Base-by-base conservation (phyloP, 768 basidiomycete species). In the Russula sp. region DNA sequence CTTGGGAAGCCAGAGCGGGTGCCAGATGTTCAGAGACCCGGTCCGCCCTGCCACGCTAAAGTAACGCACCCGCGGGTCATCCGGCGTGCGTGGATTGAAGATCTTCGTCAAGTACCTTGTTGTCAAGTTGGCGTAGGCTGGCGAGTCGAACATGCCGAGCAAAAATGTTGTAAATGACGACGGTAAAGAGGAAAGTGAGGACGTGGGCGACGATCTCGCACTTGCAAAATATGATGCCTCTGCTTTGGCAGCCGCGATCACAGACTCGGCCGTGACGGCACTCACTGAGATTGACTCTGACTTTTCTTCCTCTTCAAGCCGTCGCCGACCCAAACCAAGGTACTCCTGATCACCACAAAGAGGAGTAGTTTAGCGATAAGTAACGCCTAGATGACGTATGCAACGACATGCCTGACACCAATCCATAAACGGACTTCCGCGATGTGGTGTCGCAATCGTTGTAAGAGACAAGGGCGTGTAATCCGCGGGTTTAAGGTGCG, bases 391-490 rank as follows among this genome's bases (percentile, higher is more conserved):
- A 28, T 30, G 20, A 50, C 26, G 30, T 44, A 24, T 22, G 20
- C 16, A 56, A 6, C 5, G 13, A 81, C 89, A 71, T 71, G 91
- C 92, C 55, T 85, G 81, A 77, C 96, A 98, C 97, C 97, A 99
- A 73, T 97, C 93, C 97, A 99, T 99, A 75, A 99, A 98, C 1
- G 96, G 94, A 69, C 91, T 93, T 38, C 97, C 96, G 20, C 93
- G 84, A 73, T 99, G 97, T 18, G 97, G 97, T 0, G 97, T 98
- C 28, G 88, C 86, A 68, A 99, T 83, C 24, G 87, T 90, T 1
- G 90, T 98, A 63, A 99, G 77, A 8, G 92, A 94, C 34, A 94
- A 75, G 1, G 97, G 94, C 1, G 81, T 81, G 75, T 98, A 98
- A 57, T 89, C 86, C 11, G 76, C 80, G 0, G 96, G 94, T 67